Base-by-base conservation (phyloP, 2,329 filamentous ascomycete genomes). In the Hymenotorrendiella dingleyae region DNA sequence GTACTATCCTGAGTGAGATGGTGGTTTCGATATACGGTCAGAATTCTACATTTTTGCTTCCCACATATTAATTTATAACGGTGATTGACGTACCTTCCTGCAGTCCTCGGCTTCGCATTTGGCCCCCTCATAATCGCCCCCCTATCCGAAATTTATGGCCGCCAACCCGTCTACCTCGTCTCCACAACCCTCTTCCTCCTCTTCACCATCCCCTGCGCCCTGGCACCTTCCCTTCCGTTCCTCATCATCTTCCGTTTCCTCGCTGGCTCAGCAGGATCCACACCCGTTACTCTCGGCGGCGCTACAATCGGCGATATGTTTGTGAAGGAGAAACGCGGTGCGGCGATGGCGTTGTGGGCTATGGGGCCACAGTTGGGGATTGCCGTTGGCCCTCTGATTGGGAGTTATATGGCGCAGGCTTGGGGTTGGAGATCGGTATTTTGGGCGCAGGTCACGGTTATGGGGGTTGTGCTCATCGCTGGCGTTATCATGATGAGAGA, bases 301-400 rank as follows among this genome's bases (percentile, higher is more conserved):
- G 80, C 80, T 16, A 76, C 76, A 2, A 78, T 86, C 23, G 75
- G 78, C 22, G 83, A 86, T 57, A 69, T 86, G 62, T 71, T 84
- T 22, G 56, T 60, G 0, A 70, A 72, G 35, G 73, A 80, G 53
- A 68, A 76, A 50, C 70, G 80, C 27, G 78, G 74, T 9, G 62
- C 66, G 4, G 75, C 75, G 39, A 80, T 83, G 75, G 67, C 71
- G 1, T 63, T 57, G 9, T 73, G 67, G 42, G 60, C 62, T 24
- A 58, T 72, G 17, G 69, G 68, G 0, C 67, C 68, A 8, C 56
- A 62, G 17, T 47, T 60, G 10, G 37, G 63, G 2, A 66, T 67
- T 8, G 42, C 52, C 16, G 28, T 49, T 16, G 50, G 61, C 6
- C 61, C 61, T 6, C 52, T 62, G 6, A 50, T 50, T 10, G 61